phyloP scores from a whole-genome alignment of 1,139 yeast species.

The Pneumocystis murina region DNA sequence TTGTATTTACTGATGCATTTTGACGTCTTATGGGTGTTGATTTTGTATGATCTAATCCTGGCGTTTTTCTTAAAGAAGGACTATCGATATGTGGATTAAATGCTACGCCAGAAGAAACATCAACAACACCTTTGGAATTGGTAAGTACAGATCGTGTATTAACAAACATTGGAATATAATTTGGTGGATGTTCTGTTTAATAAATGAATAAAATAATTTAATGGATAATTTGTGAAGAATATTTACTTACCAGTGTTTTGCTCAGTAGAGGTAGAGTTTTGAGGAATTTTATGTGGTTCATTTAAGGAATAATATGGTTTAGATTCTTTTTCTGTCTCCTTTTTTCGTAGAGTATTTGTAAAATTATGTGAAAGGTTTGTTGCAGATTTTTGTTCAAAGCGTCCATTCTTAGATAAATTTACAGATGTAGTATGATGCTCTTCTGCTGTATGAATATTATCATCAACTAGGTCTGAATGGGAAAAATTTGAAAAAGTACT shows the following conservation, averaged over 20 bases:
- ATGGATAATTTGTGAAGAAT: neutral
- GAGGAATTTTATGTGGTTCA: neutral
- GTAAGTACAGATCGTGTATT: neutral
- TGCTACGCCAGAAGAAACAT: neutral
- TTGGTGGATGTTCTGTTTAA: neutral
- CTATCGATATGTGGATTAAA: conserved; percentile 1
- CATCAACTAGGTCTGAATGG: neutral
- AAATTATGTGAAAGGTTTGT: neutral
- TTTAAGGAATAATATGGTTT: neutral
- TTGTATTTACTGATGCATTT: neutral
- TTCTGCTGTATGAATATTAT: neutral
- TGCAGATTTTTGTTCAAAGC: neutral
- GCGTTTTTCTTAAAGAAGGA: neutral
- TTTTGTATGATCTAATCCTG: neutral
- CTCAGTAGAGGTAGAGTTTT: neutral
- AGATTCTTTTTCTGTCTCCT: neutral
- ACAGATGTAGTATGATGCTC: neutral
- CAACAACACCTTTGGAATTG: neutral
- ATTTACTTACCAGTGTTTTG: neutral
- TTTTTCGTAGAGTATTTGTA: neutral
- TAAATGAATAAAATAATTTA: neutral
- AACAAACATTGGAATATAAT: neutral
- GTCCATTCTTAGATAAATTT: neutral
- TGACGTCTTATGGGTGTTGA: neutral
- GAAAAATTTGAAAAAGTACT: neutral